phyloP scores from a whole-genome alignment of 106 monocot genomes.

The Apostasia shenzhenica region DNA sequence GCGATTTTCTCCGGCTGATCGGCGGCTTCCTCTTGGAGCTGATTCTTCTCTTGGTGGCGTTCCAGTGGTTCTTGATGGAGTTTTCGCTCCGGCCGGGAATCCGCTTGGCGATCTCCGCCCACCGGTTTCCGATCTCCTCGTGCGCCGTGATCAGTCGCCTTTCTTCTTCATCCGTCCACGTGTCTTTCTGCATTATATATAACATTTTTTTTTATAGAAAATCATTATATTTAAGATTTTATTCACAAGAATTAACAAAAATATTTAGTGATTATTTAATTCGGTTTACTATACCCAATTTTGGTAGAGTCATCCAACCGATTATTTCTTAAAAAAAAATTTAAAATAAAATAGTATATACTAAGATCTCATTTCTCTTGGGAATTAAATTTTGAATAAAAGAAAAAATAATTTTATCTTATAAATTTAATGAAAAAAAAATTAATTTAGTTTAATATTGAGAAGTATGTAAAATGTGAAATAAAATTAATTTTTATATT shows the following conservation, averaged over 20 bases:
- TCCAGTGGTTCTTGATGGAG: constrained; percentile 86
- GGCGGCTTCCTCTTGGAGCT: constrained; percentile 37
- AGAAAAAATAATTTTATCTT: no score
- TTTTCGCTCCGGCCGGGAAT: constrained; percentile 64
- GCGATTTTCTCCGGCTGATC: constrained; percentile 13
- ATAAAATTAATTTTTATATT: no score
- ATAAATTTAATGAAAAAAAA: no score
- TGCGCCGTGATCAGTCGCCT: constrained; percentile 46
- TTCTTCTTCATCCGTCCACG: constrained; percentile 71
- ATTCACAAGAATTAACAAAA: no score
- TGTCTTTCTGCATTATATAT: constrained; percentile 36
- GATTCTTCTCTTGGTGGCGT: constrained; percentile 55
- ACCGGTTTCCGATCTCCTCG: constrained; percentile 46
- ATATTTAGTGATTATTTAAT: not conserved
- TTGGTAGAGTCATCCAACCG: not conserved
- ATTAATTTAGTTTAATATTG: no score
- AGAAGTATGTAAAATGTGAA: no score
- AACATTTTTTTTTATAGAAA: no score
- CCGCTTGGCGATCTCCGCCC: constrained; percentile 58
- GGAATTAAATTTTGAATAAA: no score
- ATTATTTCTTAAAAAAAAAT: not conserved
- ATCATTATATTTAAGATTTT: no score
- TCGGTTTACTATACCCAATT: no score
- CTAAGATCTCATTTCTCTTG: not conserved
- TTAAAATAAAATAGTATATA: not conserved